Percentiles rank a stretch among this genome's conserved stretches.
These are phyloP conservation scores for Leishmania lainsoni DNA, from an alignment of 208 protist species.

Conservation along the genomic window DNA sequence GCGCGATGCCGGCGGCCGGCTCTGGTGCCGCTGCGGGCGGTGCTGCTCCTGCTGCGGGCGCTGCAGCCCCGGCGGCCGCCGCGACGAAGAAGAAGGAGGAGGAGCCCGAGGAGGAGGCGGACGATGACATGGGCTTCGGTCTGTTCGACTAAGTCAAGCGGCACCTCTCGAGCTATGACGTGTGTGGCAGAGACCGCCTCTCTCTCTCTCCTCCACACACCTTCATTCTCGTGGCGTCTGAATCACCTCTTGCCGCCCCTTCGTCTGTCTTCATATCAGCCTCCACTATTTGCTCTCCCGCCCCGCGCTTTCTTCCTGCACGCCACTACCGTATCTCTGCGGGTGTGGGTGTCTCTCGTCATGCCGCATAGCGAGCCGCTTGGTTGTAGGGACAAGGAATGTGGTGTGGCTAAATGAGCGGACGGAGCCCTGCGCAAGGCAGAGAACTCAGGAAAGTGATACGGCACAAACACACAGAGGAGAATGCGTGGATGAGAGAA, in stretches of 20 bases:
- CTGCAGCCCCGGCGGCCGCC: conserved; percentile 43
- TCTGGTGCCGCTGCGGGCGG: conserved; percentile 26
- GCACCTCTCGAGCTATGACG: not conserved
- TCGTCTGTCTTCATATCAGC: not conserved
- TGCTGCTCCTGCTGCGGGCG: conserved; percentile 34
- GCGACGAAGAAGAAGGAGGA: conserved; percentile 66
- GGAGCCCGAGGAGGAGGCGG: conserved; percentile 81
- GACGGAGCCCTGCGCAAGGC: not conserved
- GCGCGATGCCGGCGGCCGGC: conserved; percentile 24
- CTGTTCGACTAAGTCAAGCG: conserved; percentile 23
- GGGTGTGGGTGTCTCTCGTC: not conserved
- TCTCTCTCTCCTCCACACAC: not conserved
- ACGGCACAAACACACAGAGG: not conserved
- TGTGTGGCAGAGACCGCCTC: not conserved
- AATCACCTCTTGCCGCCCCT: not conserved
- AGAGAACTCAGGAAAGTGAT: too few relatives aligned
- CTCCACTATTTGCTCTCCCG: not conserved
- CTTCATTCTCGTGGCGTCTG: not conserved
- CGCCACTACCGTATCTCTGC: not conserved
- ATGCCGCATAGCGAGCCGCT: not conserved
- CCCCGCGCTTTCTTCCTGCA: not conserved
- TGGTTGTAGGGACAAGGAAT: not conserved
- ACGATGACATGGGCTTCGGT: conserved; percentile 92
- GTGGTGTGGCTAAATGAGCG: not conserved
- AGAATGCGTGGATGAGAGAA: not conserved